phyloP scores from a whole-genome alignment of 164 flowering plant genomes.

The Nymphaea colorata region DNA sequence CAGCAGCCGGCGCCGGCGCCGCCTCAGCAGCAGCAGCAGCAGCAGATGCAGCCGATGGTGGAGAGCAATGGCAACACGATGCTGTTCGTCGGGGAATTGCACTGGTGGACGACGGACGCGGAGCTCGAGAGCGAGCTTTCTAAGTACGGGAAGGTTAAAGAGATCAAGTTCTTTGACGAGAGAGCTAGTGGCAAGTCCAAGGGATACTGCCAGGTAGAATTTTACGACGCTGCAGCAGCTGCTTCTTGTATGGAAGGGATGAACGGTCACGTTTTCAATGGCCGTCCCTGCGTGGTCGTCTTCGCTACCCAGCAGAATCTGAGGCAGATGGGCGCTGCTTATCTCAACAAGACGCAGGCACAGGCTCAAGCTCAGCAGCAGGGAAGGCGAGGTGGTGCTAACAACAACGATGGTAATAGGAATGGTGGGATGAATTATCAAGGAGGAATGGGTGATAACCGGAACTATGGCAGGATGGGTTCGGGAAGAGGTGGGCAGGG shows the following conservation, averaged over 20 bases:
- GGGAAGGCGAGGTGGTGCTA: constrained; percentile 27
- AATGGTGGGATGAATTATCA: constrained; percentile 37
- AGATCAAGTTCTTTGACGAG: constrained; percentile 64
- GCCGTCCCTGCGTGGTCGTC: constrained; percentile 63
- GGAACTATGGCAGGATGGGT: constrained; percentile 33
- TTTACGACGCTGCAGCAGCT: constrained; percentile 45
- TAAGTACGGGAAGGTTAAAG: constrained; percentile 58
- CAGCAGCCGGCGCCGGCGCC: constrained; percentile 3
- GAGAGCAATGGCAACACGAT: constrained; percentile 40
- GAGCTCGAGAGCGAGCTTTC: constrained; percentile 48
- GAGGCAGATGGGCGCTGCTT: constrained; percentile 55
- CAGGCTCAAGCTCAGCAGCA: constrained; percentile 35
- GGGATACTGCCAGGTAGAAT: constrained; percentile 77
- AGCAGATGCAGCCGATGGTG: constrained; percentile 5
- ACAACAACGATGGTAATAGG: constrained; percentile 43
- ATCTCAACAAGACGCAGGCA: constrained; percentile 31
- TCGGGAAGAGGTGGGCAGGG: constrained; percentile 58
- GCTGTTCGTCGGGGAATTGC: constrained; percentile 63
- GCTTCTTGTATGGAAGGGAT: constrained; percentile 61
- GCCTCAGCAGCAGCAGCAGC: neutral
- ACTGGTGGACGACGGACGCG: constrained; percentile 84
- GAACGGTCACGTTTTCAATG: constrained; percentile 60
- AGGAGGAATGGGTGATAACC: constrained; percentile 23
- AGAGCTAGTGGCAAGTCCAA: constrained; percentile 73
- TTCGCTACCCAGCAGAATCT: constrained; percentile 59